These are phyloP conservation scores for Pseudevernia furfuracea DNA, from an alignment of 495 filamentous ascomycete genomes.

Conservation along the genomic window DNA sequence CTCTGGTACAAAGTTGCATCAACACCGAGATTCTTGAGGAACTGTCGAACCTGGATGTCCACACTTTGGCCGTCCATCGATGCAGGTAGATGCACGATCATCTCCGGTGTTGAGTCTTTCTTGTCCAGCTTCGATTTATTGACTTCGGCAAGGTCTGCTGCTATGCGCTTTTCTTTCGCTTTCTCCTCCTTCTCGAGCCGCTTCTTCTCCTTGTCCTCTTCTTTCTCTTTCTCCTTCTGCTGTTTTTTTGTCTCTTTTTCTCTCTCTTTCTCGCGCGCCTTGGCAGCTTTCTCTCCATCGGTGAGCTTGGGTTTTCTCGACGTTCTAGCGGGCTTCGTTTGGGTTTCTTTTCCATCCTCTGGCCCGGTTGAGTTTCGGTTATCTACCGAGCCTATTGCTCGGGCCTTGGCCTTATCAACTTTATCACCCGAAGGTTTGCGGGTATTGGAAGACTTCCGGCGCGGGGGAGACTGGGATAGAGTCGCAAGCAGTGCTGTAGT, in stretches of 20 bases:
- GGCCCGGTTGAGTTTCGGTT: neutral
- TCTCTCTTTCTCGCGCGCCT: slow-evolving; percentile 37
- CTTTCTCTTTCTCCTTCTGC: slow-evolving; percentile 41
- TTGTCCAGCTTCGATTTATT: slow-evolving; percentile 72
- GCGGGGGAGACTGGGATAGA: slow-evolving; percentile 21
- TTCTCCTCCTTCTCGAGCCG: slow-evolving; percentile 47
- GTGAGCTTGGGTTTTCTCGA: slow-evolving; percentile 34
- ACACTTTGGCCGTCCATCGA: slow-evolving; percentile 44
- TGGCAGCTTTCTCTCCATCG: slow-evolving; percentile 40
- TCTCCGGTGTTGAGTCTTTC: slow-evolving; percentile 68
- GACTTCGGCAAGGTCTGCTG: slow-evolving; percentile 61
- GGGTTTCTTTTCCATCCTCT: neutral
- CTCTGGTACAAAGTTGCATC: slow-evolving; percentile 43
- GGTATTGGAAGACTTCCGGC: slow-evolving; percentile 12
- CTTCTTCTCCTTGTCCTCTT: slow-evolving; percentile 45
- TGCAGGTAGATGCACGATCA: slow-evolving; percentile 71
- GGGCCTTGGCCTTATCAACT: slow-evolving; percentile 12
- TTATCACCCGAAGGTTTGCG: slow-evolving; percentile 6
- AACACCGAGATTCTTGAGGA: slow-evolving; percentile 51
- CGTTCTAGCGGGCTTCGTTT: slow-evolving; percentile 14
- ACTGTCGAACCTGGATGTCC: slow-evolving; percentile 43
- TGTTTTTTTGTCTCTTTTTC: slow-evolving; percentile 44
- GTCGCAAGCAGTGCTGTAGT: slow-evolving; percentile 38
- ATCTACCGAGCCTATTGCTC: neutral
- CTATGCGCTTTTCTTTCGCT: slow-evolving; percentile 55